Evolutionary conservation across 164 flowering plant species (phyloP).

Genomic region (Vitis rupestris): DNA sequence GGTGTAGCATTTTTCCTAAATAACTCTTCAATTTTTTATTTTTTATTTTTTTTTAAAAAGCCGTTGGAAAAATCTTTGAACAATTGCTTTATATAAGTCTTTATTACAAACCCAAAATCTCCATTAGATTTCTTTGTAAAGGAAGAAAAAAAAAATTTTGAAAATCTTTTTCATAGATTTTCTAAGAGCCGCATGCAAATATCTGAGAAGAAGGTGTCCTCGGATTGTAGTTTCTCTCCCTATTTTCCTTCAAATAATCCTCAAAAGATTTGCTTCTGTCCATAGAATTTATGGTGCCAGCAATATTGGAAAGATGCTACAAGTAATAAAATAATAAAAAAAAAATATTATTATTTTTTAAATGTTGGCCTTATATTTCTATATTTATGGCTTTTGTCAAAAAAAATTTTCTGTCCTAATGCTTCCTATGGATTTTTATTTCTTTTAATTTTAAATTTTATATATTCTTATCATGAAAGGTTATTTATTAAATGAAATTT

Average conservation of each 20-base stretch:
- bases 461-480: too few species aligned
- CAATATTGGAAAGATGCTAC: conserved; percentile 41
- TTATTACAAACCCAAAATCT: background rate
- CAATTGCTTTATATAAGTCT: background rate
- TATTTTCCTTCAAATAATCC: conserved; percentile 49
- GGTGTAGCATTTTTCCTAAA: conserved; percentile 8
- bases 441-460: too few species aligned
- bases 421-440: too few species aligned
- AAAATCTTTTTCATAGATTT: conserved; percentile 7
- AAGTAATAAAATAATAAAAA: conserved; percentile 21
- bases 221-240: conserved; percentile 51
- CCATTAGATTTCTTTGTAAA: conserved; percentile 7
- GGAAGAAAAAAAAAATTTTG: background rate
- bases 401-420: too few species aligned
- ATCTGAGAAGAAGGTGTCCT: conserved; percentile 43
- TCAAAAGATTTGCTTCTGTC: conserved; percentile 32
- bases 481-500: too few species aligned
- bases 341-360: too few species aligned
- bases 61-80: conserved; percentile 17
- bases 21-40: background rate
- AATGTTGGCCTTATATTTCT: too few species aligned
- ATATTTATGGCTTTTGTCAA: too few species aligned
- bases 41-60: background rate
- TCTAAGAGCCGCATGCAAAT: conserved; percentile 40
- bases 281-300: conserved; percentile 53